Evolutionary conservation across 805 yeast species (phyloP).

Genomic region (Candida maesae): DNA sequence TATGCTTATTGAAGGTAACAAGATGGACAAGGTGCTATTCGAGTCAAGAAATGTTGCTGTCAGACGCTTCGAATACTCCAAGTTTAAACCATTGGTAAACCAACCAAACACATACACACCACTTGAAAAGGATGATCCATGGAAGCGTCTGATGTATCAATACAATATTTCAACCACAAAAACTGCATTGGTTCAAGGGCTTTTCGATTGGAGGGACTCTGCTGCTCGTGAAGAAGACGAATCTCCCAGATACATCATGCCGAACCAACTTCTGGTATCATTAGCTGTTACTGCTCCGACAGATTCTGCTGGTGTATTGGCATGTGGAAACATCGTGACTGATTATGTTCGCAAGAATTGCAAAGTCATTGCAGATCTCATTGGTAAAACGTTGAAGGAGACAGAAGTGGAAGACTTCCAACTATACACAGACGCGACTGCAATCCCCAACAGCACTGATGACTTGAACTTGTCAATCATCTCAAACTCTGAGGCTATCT

Average conservation of each 20-base stretch:
- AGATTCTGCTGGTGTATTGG: conserved; percentile 51
- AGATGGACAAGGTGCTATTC: conserved; percentile 58
- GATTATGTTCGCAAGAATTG: conserved; percentile 58
- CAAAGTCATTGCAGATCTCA: conserved; percentile 53
- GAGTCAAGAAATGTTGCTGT: conserved; percentile 78
- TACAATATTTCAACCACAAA: conserved; percentile 57
- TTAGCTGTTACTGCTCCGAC: conserved; percentile 58
- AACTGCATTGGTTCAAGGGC: conserved; percentile 50
- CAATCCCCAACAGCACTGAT: conserved; percentile 1
- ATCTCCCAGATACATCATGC: conserved; percentile 77
- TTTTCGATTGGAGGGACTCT: conserved; percentile 81
- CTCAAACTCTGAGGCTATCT: conserved; percentile 10
- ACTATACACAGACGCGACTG: conserved; percentile 29
- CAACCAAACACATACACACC: conserved; percentile 42
- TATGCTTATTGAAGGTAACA: conserved; percentile 47
- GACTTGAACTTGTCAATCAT: conserved; percentile 13
- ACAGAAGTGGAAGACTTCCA: conserved; percentile 34
- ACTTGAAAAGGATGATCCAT: conserved; percentile 58
- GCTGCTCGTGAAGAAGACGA: conserved; percentile 79
- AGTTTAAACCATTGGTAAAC: conserved; percentile 44
- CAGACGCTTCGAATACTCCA: conserved; percentile 77
- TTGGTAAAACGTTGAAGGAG: conserved; percentile 32
- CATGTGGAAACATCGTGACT: conserved; percentile 42
- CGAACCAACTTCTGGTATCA: conserved; percentile 69
- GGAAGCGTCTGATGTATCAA: conserved; percentile 57